These are phyloP conservation scores for Saraca asoca DNA, from an alignment of 331 rosid genomes.

Conservation along the genomic window DNA sequence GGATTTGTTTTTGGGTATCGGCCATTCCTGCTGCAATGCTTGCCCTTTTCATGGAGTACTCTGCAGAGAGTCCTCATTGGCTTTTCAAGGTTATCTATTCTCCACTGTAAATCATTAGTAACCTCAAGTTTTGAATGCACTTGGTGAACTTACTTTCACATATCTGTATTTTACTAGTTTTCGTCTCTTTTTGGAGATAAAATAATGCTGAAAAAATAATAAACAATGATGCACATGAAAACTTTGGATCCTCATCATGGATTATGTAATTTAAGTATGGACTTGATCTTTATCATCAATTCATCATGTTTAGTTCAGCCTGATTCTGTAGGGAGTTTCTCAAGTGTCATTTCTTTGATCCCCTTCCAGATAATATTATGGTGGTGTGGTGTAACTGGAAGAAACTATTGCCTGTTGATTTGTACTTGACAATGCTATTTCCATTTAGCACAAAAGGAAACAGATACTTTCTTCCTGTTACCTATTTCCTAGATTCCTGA, in stretches of 20 bases:
- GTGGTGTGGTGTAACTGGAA: conserved; percentile 7
- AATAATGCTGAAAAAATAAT: background rate
- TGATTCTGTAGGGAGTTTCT: conserved; percentile 12
- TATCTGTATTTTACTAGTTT: conserved; percentile 26
- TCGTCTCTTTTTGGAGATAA: conserved; percentile 22
- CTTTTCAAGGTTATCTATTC: conserved; percentile 54
- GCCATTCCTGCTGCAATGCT: conserved; percentile 46
- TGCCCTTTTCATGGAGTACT: conserved; percentile 54
- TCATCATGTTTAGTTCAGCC: background rate
- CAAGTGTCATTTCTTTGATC: conserved; percentile 13
- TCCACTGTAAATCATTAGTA: conserved; percentile 26
- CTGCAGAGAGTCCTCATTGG: conserved; percentile 66
- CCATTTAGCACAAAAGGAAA: background rate
- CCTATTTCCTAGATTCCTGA: conserved; percentile 18
- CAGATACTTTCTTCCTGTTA: conserved; percentile 12
- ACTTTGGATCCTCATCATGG: conserved; percentile 17
- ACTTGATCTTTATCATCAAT: conserved; percentile 9
- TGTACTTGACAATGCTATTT: conserved; percentile 10
- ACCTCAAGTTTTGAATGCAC: background rate
- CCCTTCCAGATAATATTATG: background rate
- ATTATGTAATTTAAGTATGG: conserved; percentile 13
- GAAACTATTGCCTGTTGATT: background rate
- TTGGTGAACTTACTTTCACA: conserved; percentile 24
- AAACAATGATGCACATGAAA: conserved; percentile 8
- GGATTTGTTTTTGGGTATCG: conserved; percentile 60